Percentiles rank a stretch among this genome's conserved stretches.
Evolutionary conservation across 352 stramenopile species (phyloP).

Genomic region (Plasmopara viticola): DNA sequence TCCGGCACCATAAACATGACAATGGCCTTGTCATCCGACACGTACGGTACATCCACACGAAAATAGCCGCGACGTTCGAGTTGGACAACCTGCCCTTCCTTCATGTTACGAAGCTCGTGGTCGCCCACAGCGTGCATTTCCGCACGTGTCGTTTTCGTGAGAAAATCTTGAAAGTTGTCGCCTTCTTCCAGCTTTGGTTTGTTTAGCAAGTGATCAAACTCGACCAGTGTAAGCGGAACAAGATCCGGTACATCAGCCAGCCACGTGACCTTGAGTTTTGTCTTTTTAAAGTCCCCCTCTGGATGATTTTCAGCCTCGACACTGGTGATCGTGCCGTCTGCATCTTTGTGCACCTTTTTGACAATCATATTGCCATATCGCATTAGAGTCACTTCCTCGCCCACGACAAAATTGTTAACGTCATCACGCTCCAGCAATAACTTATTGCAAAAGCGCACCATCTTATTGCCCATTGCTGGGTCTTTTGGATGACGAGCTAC

Average conservation of each 20-base stretch:
- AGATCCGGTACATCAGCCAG: constrained; percentile 88
- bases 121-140: constrained; percentile 92
- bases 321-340: constrained; percentile 40
- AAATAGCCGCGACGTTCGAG: constrained; percentile 98
- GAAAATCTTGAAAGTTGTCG: constrained; percentile 96
- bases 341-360: constrained; percentile 59
- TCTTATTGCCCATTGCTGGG: constrained; percentile 69
- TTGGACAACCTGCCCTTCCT: constrained; percentile 95
- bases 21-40: constrained; percentile 90
- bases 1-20: constrained; percentile 99
- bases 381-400: constrained; percentile 97
- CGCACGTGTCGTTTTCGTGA: constrained; percentile 93
- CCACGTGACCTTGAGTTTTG: constrained; percentile 96
- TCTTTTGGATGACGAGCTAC: constrained; percentile 79
- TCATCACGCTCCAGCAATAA: constrained; percentile 96
- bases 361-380: constrained; percentile 84
- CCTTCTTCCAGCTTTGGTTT: constrained; percentile 98
- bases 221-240: constrained; percentile 88
- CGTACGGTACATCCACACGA: constrained; percentile 82
- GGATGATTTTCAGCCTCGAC: constrained; percentile 76
- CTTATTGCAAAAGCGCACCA: constrained; percentile 83
- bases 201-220: constrained; percentile 98
- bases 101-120: constrained; percentile 91
- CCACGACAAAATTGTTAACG: constrained; percentile 88
- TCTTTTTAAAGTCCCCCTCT: constrained; percentile 92